phyloP scores from a whole-genome alignment of 257 asterid species.

The Jaltomata sinuosa region DNA sequence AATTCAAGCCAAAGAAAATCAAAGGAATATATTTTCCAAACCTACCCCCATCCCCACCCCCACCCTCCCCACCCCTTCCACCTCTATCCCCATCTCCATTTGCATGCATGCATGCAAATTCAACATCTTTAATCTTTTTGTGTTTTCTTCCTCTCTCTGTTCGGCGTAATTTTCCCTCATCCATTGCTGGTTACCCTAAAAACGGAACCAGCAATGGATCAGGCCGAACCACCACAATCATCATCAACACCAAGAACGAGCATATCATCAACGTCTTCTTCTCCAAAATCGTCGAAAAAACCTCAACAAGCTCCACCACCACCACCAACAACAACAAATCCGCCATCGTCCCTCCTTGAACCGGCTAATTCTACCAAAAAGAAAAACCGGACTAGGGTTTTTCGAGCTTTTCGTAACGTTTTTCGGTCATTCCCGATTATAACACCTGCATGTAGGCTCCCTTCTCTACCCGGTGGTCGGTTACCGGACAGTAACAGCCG shows the following conservation, averaged over 20 bases:
- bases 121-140: neutral
- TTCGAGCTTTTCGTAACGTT: constrained; percentile 59
- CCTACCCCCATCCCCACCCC: neutral
- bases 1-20: neutral
- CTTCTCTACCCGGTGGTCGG: constrained; percentile 44
- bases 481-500: constrained; percentile 10
- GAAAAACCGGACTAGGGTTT: constrained; percentile 19
- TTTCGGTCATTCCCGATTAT: constrained; percentile 82
- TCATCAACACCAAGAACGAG: neutral
- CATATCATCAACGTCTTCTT: neutral
- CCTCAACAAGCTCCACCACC: no score
- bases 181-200: neutral
- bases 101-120: neutral
- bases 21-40: neutral
- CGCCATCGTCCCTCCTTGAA: constrained; percentile 42
- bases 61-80: neutral
- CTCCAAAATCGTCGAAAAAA: neutral
- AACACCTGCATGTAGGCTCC: constrained; percentile 48
- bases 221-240: neutral
- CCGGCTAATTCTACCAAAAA: constrained; percentile 39
- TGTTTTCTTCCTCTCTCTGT: neutral
- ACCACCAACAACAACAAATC: neutral
- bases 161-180: neutral
- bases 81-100: neutral
- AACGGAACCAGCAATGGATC: neutral